Conservation (phyloP, 2,329 filamentous ascomycete species). For the Sclerotinia spermophila region DNA sequence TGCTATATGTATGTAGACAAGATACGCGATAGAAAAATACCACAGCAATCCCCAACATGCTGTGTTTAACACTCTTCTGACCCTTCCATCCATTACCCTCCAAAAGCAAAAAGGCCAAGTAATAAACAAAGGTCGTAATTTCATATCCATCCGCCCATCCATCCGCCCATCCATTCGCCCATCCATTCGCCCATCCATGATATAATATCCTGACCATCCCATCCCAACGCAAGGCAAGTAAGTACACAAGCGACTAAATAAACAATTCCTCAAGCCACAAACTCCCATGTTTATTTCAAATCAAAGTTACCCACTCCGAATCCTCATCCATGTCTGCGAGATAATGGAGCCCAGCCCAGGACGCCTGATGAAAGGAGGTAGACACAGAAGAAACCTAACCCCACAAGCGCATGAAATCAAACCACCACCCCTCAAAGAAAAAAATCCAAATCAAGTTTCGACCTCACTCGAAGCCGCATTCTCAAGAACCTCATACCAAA, state of each 20-base stretch:
- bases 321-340: not conserved
- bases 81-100: not conserved
- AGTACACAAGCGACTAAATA: not conserved
- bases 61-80: not conserved
- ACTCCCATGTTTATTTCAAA: not conserved
- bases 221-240: not conserved
- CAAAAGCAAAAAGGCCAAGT: not conserved
- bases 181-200: constrained; percentile 8
- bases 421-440: not conserved
- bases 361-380: not conserved
- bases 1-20: not conserved
- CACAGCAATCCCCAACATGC: not conserved
- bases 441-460: not conserved
- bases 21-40: not conserved
- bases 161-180: constrained; percentile 1
- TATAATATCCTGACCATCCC: constrained; percentile 13
- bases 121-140: not conserved
- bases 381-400: not conserved
- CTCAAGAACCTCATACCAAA: constrained; percentile 60
- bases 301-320: constrained; percentile 3
- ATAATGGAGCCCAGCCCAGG: not conserved
- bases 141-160: constrained; percentile 8
- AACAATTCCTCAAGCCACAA: not conserved
- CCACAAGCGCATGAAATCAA: not conserved
- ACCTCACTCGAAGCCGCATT: constrained; percentile 7